Conservation (phyloP, 2,329 filamentous ascomycete species). For the Alternaria consortialis region DNA sequence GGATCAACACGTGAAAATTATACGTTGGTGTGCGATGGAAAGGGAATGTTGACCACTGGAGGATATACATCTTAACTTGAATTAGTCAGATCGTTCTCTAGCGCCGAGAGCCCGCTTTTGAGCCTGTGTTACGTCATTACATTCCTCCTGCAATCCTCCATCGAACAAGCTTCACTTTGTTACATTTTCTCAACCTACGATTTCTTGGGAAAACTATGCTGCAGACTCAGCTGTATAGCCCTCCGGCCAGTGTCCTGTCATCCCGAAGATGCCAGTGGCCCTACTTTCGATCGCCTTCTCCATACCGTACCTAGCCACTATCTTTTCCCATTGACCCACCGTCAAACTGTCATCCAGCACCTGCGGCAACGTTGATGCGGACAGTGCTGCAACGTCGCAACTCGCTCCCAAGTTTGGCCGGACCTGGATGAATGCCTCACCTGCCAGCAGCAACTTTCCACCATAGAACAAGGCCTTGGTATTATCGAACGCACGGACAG, state of each 20-base stretch:
- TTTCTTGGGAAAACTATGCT: background rate
- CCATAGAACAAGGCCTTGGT: conserved; percentile 46
- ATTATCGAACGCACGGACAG: conserved; percentile 51
- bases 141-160: background rate
- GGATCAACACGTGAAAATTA: no score
- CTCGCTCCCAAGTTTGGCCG: conserved; percentile 56
- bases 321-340: conserved; percentile 42
- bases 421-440: conserved; percentile 55
- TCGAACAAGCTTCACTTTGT: background rate
- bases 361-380: conserved; percentile 48
- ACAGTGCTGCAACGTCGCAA: conserved; percentile 55
- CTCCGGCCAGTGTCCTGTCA: conserved; percentile 29
- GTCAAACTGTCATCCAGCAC: conserved; percentile 39
- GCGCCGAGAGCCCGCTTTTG: background rate
- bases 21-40: background rate
- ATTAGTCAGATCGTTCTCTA: background rate
- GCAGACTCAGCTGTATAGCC: conserved; percentile 7
- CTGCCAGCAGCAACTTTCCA: conserved; percentile 55
- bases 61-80: background rate
- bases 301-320: conserved; percentile 37
- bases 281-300: conserved; percentile 22
- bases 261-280: conserved; percentile 21
- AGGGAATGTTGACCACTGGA: background rate
- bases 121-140: background rate
- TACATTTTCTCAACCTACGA: background rate